Evolutionary conservation across 2,329 filamentous ascomycete genomes (phyloP).

Genomic region (Calonectria honghensis): DNA sequence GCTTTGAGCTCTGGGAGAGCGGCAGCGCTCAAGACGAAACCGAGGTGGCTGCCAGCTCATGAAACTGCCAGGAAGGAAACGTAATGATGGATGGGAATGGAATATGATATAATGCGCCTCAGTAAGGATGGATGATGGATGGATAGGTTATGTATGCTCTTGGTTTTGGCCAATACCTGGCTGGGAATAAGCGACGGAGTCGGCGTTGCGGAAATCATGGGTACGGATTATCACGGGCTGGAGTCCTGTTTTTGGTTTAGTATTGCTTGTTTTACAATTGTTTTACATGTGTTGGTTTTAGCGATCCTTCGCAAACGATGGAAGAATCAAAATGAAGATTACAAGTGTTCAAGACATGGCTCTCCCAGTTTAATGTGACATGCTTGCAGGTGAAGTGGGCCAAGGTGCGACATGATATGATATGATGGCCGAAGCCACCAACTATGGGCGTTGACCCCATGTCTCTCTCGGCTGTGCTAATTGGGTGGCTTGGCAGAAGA

Average conservation of each 20-base stretch:
- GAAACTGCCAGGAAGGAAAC: slow-evolving; percentile 26
- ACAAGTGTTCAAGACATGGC: not conserved
- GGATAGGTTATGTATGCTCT: slow-evolving; percentile 16
- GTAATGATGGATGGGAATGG: slow-evolving; percentile 36
- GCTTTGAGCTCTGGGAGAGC: slow-evolving; percentile 83
- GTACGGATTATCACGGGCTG: slow-evolving; percentile 56
- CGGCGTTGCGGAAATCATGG: slow-evolving; percentile 46
- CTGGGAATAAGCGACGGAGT: slow-evolving; percentile 42
- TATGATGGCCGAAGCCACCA: not conserved
- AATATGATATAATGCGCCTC: slow-evolving; percentile 26
- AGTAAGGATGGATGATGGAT: slow-evolving; percentile 16
- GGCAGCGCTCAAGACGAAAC: slow-evolving; percentile 77
- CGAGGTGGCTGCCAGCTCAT: slow-evolving; percentile 58
- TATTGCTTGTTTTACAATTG: slow-evolving; percentile 36
- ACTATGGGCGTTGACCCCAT: not conserved
- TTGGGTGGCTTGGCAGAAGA: slow-evolving; percentile 9
- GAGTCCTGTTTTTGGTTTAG: slow-evolving; percentile 51
- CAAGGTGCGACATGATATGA: not conserved
- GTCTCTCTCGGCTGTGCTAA: not conserved
- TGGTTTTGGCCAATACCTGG: slow-evolving; percentile 27
- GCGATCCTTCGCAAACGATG: slow-evolving; percentile 6
- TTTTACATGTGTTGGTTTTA: slow-evolving; percentile 23
- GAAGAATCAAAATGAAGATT: slow-evolving; percentile 11
- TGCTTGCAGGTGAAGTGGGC: not conserved
- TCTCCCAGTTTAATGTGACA: not conserved